Evolutionary conservation across 2,329 filamentous ascomycete species (phyloP), one percentile per base, ranked within the genome.

Genomic region (Fusarium multiceps): DNA sequence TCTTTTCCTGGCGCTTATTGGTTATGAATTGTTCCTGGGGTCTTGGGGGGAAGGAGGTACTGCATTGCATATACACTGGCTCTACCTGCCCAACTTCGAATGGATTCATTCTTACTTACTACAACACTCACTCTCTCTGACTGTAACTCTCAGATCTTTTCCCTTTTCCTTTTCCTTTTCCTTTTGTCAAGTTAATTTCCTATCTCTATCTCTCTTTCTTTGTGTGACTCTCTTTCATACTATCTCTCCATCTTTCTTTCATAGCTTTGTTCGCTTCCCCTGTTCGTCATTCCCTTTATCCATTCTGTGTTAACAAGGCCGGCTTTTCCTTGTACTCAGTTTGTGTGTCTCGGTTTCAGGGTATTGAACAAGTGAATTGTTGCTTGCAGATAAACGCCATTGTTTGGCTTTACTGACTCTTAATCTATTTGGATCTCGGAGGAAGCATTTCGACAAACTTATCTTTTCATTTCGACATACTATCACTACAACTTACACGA

Each of bases 41-140:
- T 56, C 49, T 40, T 18, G 21, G 34, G 49, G 49, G 49, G 49
- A 21, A 42, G 47, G 32, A 42, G 13, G 46, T 45, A 41, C 30
- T 59, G 62, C 62, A 61, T 63, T 66, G 61, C 63, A 66, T 66
- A 66, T 45, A 66, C 48, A 49, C 62, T 61, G 55, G 49, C n/a
- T 53, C 61, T 46, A 40, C 37, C 25, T 46, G 32, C 37, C 25
- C 42, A 32, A 59, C 55, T 48, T 45, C n/a, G 34, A 45, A 61
- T 51, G 46, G 61, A 61, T 66, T 66, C 62, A 50, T 32, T 60
- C 48, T 50, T 50, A 63, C 21, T 59, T 50, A 63, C 27, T 59
- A 30, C 41, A 51, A 63, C 53, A 53, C 30, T 49, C 48, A 42
- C 45, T 47, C 43, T 61, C 25, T 45, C 58, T 65, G 45, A n/a